Evolutionary conservation across 2,329 filamentous ascomycete genomes (phyloP), one percentile per base, ranked within the genome.

Genomic region (Endothia cerciana): DNA sequence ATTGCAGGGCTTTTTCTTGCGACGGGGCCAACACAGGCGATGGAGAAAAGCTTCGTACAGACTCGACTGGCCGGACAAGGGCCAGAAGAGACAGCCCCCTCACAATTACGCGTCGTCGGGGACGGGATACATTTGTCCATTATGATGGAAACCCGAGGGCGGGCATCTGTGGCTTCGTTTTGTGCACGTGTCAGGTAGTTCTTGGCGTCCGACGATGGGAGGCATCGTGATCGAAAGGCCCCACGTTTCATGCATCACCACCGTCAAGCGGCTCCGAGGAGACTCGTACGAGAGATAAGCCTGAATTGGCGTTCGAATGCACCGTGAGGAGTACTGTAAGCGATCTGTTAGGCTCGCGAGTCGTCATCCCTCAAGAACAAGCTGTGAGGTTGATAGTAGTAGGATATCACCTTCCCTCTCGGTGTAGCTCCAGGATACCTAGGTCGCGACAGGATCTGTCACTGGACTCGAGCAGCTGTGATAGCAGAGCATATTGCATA

Each of bases 331-430:
- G 56, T 40, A n/a, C 7, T 15, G n/a, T 11, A 33, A n/a, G 22
- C 25, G 22, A 38, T 17, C 28, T 57, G 61, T 10, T 13, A 40
- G 25, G 45, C 3, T 25, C 17, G 38, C 55, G 62, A 43, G 28
- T 45, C 38, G 57, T 55, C 45, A 45, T 60, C 47, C 11, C 38
- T n/a, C 13, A 19, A 30, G 7, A 19, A 15, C 30, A 22, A 40
- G 19, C 45, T 53, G 22, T 28, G 45, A 41, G 33, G 38, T 19
- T 45, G 15, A 22, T 30, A 17, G 36, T 36, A 13, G 17, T 17
- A 36, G 47, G 19, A 60, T 59, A 60, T 60, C 45, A 64, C 62
- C 62, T 64, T 64, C 62, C 62, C 19, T 38, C 15, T 64, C n/a
- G 41, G 62, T 64, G 28, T 43, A 64, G 62, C 56, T 60, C 22